phyloP scores from a whole-genome alignment of 441 rosid genomes.

The Bruguiera hainesii region DNA sequence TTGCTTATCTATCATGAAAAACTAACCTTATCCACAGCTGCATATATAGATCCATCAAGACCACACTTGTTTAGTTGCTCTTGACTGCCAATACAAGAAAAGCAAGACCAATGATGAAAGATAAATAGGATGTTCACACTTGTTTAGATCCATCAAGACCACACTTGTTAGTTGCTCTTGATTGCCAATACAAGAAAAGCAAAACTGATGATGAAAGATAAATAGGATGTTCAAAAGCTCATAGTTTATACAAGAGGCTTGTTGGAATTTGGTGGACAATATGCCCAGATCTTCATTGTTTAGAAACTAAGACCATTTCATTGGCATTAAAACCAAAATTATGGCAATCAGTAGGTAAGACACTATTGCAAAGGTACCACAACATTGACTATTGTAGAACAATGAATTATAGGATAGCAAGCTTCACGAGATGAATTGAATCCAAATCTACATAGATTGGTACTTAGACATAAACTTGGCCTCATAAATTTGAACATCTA shows the following conservation, averaged over 20 bases:
- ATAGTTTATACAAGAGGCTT: not conserved
- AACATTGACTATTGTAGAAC: no score
- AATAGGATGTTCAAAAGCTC: not conserved
- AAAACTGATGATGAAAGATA: not conserved
- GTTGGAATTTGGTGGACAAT: not conserved
- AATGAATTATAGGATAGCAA: not conserved
- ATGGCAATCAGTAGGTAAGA: no score
- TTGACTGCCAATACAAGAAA: conserved; percentile 37
- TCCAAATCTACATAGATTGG: not conserved
- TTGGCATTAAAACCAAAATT: not conserved
- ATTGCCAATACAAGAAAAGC: conserved; percentile 31
- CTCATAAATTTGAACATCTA: not conserved
- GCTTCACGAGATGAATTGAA: not conserved
- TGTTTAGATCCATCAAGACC: conserved; percentile 51
- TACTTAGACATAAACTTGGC: not conserved
- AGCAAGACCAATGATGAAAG: not conserved
- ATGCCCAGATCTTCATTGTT: not conserved
- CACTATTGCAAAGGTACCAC: no score
- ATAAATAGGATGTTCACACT: not conserved
- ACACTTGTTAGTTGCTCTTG: conserved; percentile 54
- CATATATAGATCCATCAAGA: conserved; percentile 53
- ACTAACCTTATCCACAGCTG: conserved; percentile 38
- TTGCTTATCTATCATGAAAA: not conserved
- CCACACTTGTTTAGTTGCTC: conserved; percentile 60
- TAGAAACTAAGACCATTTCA: not conserved